Percentiles rank a stretch among this genome's conserved stretches.
phyloP scores from a whole-genome alignment of 1,284 basidiomycete genomes.

The Malassezia slooffiae region DNA sequence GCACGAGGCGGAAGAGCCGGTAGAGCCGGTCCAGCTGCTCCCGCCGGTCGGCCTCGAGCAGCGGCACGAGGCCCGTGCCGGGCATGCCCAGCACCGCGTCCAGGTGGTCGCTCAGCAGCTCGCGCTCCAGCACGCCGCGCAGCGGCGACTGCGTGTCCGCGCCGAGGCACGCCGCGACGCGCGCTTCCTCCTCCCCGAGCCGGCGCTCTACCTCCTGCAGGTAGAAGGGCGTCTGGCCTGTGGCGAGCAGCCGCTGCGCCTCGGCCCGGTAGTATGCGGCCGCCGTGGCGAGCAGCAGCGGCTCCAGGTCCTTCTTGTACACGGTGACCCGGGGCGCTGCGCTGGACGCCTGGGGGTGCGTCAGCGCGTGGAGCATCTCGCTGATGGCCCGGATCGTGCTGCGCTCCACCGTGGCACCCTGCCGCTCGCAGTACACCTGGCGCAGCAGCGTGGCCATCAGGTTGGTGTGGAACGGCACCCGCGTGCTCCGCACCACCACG shows the following conservation, averaged over 20 bases:
- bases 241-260: conserved; percentile 60
- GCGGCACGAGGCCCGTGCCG: conserved; percentile 71
- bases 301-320: conserved; percentile 78
- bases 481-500: conserved; percentile 58
- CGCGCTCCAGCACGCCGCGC: conserved; percentile 63
- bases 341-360: conserved; percentile 41
- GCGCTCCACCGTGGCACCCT: conserved; percentile 80
- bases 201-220: conserved; percentile 72
- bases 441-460: conserved; percentile 69
- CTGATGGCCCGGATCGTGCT: conserved; percentile 78
- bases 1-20: conserved; percentile 63
- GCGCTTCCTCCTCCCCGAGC: conserved; percentile 70
- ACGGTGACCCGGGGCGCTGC: conserved; percentile 51
- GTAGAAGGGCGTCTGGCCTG: conserved; percentile 71
- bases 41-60: conserved; percentile 72
- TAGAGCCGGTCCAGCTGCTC: conserved; percentile 72
- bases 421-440: conserved; percentile 80
- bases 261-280: conserved; percentile 69
- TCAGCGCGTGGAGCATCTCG: conserved; percentile 68
- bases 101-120: conserved; percentile 70
- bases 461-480: conserved; percentile 66
- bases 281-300: conserved; percentile 66
- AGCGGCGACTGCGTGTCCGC: conserved; percentile 62
- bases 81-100: conserved; percentile 64
- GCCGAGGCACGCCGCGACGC: conserved; percentile 80